Evolutionary conservation across 441 rosid genomes (phyloP), one percentile per base, ranked within the genome.

Genomic region (Populus hybrid): DNA sequence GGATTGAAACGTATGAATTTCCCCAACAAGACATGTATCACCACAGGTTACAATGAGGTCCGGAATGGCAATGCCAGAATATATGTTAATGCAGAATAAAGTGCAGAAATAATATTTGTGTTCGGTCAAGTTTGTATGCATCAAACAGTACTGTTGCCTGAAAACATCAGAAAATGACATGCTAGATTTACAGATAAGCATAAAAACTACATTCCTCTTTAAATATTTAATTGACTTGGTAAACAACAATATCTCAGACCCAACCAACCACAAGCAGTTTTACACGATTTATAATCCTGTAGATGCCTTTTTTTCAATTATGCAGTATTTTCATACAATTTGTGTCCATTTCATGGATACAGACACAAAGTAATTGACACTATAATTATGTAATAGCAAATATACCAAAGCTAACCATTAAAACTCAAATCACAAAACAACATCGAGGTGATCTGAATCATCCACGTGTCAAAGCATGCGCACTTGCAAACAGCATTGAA

Each of bases 391-490:
- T 12, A 46, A 46, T 46, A 12, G 16, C 18, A 46, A 46, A 46
- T 46, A 38, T 38, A 8, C 42, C 24, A 24, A 24, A 24, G 42
- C 42, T 38, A 38, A 1, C 10, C 72, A n/a, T 28, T 67, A 38
- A 71, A 59, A 81, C 59, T 46, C 68, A 21, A 53, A 66, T 36
- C 6, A 32, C 23, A 36, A 35, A 70, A 53, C 14, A 34, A 10
- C 81, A 77, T 69, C 67, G 74, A 75, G 71, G 88, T 23, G 63
- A 83, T 86, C 85, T 50, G 76, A 80, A 83, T 71, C 86, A 88
- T 73, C 84, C 87, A 81, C 90, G 94, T 79, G 95, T 80, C 90
- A 89, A 75, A 42, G 95, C 90, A 85, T 93, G 93, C 86, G 84
- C 24, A 24, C 24, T 24, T 24, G 24, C 24, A 1, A 24, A n/a